These are phyloP conservation scores for Trametes gibbosa DNA, from an alignment of 768 basidiomycete species.

Conservation along the genomic window DNA sequence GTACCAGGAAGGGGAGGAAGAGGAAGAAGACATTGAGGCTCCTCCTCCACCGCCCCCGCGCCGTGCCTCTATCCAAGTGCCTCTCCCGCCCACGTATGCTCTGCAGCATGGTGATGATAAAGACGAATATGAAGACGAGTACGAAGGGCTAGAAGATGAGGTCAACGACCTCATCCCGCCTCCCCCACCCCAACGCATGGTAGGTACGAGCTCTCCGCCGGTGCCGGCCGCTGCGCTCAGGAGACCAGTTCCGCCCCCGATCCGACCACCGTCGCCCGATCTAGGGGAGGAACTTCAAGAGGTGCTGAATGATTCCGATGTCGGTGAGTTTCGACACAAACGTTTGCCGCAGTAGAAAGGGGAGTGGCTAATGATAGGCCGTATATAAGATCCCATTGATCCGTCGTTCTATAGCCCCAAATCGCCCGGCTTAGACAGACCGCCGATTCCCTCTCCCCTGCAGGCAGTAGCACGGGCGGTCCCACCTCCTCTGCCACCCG, in stretches of 20 bases:
- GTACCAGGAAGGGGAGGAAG: conserved; percentile 1
- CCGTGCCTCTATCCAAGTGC: conserved; percentile 1
- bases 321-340: conserved; percentile 40
- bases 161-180: background rate
- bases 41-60: conserved; percentile 13
- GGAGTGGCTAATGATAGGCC: conserved; percentile 4
- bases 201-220: conserved; percentile 19
- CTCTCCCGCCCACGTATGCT: conserved; percentile 3
- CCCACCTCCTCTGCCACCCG: conserved; percentile 2
- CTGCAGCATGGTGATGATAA: conserved; percentile 1
- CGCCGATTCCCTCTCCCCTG: background rate
- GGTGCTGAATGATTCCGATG: conserved; percentile 59
- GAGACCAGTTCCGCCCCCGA: conserved; percentile 20
- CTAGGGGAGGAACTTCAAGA: conserved; percentile 5
- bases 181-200: conserved; percentile 11
- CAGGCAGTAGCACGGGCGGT: conserved; percentile 1
- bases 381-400: conserved; percentile 61
- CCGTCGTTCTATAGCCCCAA: conserved; percentile 57
- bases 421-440: conserved; percentile 24
- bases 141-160: background rate
- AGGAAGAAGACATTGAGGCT: background rate
- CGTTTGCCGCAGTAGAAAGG: background rate
- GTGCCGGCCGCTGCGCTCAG: conserved; percentile 21
- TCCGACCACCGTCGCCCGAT: conserved; percentile 20
- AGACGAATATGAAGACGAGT: background rate